Evolutionary conservation across 768 basidiomycete species (phyloP).

Genomic region (Pisolithus tinctorius): DNA sequence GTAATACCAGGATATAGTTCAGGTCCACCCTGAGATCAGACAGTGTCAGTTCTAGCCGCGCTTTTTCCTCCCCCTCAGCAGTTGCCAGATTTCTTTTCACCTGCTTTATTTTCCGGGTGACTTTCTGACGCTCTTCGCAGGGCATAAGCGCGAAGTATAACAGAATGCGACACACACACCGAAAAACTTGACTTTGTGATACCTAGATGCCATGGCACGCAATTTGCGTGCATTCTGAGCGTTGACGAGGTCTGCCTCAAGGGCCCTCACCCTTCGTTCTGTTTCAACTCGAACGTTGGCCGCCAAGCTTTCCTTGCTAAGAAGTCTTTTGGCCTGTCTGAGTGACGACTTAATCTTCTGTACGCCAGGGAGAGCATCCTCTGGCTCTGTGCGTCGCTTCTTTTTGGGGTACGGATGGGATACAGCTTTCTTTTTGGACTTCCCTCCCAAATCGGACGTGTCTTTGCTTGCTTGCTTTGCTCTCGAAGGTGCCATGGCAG

Average conservation of each 20-base stretch:
- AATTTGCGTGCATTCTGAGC: constrained; percentile 63
- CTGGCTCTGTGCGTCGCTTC: constrained; percentile 1
- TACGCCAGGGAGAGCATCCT: constrained; percentile 48
- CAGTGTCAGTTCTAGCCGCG: constrained; percentile 42
- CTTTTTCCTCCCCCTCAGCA: constrained; percentile 29
- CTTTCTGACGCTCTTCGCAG: constrained; percentile 75
- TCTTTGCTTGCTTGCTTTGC: not conserved
- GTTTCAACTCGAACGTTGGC: constrained; percentile 79
- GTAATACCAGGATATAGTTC: constrained; percentile 77
- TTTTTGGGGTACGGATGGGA: constrained; percentile 7
- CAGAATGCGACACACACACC: constrained; percentile 41
- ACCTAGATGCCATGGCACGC: constrained; percentile 64
- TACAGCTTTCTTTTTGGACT: not conserved
- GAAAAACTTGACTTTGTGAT: constrained; percentile 93
- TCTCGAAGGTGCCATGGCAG: not conserved
- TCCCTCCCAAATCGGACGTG: not conserved
- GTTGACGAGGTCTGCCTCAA: constrained; percentile 65
- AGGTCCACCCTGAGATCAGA: constrained; percentile 73
- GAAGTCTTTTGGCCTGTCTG: constrained; percentile 73
- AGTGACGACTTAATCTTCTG: constrained; percentile 83
- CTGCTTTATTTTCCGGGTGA: constrained; percentile 69
- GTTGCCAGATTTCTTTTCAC: constrained; percentile 47
- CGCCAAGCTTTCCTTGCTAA: constrained; percentile 82
- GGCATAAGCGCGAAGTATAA: not conserved
- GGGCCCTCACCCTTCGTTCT: constrained; percentile 66